Evolutionary conservation across 768 basidiomycete genomes (phyloP).

Genomic region (Sutorius australiensis): DNA sequence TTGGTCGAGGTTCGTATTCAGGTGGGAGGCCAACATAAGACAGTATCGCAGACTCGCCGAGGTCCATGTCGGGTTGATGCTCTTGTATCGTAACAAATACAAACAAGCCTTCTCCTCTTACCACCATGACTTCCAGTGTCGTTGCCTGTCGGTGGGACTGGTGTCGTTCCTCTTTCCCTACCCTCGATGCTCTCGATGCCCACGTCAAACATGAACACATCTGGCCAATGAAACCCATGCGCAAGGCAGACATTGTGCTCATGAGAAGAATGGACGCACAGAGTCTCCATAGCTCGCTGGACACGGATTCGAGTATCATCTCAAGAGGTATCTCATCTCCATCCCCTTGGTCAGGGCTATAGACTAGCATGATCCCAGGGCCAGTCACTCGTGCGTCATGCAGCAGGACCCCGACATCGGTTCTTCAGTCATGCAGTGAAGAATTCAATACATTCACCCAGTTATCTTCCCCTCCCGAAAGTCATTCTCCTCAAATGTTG

Average conservation of each 20-base stretch:
- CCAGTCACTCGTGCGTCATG: background rate
- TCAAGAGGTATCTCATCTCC: conserved; percentile 18
- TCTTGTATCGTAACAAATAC: conserved; percentile 9
- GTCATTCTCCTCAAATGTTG: conserved; percentile 7
- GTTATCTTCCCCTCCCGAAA: conserved; percentile 19
- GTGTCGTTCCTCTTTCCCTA: conserved; percentile 44
- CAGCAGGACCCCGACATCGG: background rate
- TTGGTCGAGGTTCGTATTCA: conserved; percentile 60
- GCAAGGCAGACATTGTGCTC: conserved; percentile 41
- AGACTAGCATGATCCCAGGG: conserved; percentile 11
- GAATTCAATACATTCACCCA: conserved; percentile 18
- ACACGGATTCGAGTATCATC: conserved; percentile 11
- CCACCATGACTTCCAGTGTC: conserved; percentile 6
- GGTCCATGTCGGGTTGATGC: background rate
- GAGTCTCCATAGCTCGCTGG: conserved; percentile 19
- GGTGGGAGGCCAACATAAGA: conserved; percentile 55
- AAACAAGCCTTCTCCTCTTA: conserved; percentile 17
- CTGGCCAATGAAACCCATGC: conserved; percentile 40
- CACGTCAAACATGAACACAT: conserved; percentile 52
- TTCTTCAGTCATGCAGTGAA: background rate
- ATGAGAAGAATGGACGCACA: conserved; percentile 39
- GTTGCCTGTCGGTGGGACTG: conserved; percentile 51
- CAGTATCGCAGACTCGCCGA: conserved; percentile 32
- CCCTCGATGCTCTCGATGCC: conserved; percentile 35
- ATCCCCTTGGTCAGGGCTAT: background rate